phyloP scores from a whole-genome alignment of 495 filamentous ascomycete species.

The Penicillium longicatenatum region DNA sequence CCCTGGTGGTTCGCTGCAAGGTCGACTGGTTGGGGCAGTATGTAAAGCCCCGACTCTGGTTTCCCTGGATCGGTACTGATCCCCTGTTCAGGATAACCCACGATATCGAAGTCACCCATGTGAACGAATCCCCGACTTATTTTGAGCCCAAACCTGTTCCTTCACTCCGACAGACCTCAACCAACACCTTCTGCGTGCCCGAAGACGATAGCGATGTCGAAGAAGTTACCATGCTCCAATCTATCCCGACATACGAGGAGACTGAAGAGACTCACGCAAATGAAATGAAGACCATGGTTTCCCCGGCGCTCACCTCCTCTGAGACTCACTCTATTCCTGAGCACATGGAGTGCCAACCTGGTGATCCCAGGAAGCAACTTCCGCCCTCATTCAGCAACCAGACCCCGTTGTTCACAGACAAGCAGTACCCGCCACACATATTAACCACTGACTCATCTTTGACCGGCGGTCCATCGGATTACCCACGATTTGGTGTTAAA shows the following conservation, averaged over 20 bases:
- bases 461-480: background rate
- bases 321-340: background rate
- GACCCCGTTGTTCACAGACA: background rate
- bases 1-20: constrained; percentile 39
- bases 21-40: constrained; percentile 29
- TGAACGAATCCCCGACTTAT: background rate
- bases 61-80: constrained; percentile 1
- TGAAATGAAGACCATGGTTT: background rate
- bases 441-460: background rate
- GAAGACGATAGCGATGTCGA: constrained; percentile 45
- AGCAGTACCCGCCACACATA: background rate
- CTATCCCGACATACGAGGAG: background rate
- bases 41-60: constrained; percentile 7
- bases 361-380: background rate
- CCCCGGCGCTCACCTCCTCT: background rate
- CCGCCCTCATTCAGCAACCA: background rate
- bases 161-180: constrained; percentile 16
- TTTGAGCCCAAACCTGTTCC: background rate
- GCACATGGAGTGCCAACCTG: background rate
- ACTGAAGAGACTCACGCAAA: background rate
- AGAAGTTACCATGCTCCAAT: background rate
- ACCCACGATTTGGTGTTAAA: background rate
- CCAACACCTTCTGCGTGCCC: constrained; percentile 49
- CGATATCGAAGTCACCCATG: background rate
- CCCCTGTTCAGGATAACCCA: background rate